Base-by-base conservation (phyloP, 2,329 filamentous ascomycete species). In the Elsinoe ampelina region DNA sequence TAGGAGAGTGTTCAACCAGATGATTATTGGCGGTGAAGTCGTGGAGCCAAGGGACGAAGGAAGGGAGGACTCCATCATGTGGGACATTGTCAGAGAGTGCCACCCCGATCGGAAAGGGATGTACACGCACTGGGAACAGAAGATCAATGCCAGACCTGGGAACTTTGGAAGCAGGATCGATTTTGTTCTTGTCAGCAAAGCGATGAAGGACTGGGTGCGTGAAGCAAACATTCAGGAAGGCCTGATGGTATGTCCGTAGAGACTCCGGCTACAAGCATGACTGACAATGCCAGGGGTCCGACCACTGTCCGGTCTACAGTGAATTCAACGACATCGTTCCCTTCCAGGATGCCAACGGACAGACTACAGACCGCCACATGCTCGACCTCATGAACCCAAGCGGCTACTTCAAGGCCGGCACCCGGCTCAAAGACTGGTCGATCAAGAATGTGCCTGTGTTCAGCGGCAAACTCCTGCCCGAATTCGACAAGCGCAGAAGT, bases 61-160 rank as follows among this genome's bases (percentile, higher is more conserved):
- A 0, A 78, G 86, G 61, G 85, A 91, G 66, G 64, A 77, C 11
- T 82, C 89, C 2, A 80, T 91, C 1, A 73, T 97, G 39, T 88
- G 86, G 80, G 93, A 98, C 72, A 76, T 95, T 15, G 91, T 87
- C 63, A 81, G 93, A 50, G 81, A 80, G 22, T 95, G 91, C 66
- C 87, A 96, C 66, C 86, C 88, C 0, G 72, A 75, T n/a, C 80
- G 93, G 38, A 76, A 77, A 60, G 89, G 89, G 59, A 97, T 98
- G 93, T 97, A 89, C 69, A 97, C 93, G 0, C 95, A 92, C 69
- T 97, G 92, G 92, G 90, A 97, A 61, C 91, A 89, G 52, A 91
- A 87, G 68, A 87, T 90, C 66, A 97, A 97, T 70, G 88, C 89
- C n/a, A 80, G 93, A n/a, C 92, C 92, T 2, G 90, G 88, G 2